Evolutionary conservation across 371 early-diverging fungal genomes (phyloP).

Genomic region (Phascolomyces articulosus): DNA sequence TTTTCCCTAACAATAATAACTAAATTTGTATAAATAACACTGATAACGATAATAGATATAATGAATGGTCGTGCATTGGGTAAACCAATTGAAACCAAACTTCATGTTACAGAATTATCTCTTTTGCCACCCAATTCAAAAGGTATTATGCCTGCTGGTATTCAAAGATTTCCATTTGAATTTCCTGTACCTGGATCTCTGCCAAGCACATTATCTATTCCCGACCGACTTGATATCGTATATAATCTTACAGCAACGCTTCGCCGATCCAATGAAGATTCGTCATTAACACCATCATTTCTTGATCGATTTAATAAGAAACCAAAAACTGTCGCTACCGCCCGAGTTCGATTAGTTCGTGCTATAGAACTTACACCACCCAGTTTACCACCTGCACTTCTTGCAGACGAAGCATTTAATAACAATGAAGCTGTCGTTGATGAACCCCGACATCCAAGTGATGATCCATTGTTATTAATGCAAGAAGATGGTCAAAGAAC

Average conservation of each 20-base stretch:
- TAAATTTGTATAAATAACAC: no score
- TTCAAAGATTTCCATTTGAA: slow-evolving; percentile 48
- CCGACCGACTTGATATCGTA: slow-evolving; percentile 35
- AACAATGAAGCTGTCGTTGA: background rate
- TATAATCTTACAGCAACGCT: slow-evolving; percentile 30
- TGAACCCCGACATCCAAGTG: background rate
- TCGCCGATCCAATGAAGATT: slow-evolving; percentile 7
- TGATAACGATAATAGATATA: slow-evolving; percentile 33
- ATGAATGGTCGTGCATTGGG: slow-evolving; percentile 22
- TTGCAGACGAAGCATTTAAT: background rate
- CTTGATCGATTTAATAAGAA: slow-evolving; percentile 15
- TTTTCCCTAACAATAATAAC: background rate
- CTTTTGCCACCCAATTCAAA: slow-evolving; percentile 36
- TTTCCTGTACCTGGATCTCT: slow-evolving; percentile 41
- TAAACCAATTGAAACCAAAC: slow-evolving; percentile 31
- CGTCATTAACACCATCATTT: background rate
- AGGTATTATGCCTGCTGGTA: slow-evolving; percentile 42
- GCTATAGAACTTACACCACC: slow-evolving; percentile 12
- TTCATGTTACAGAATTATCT: slow-evolving; percentile 38
- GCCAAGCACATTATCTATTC: slow-evolving; percentile 30
- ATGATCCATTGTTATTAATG: background rate
- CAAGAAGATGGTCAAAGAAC: background rate
- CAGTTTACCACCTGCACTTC: background rate
- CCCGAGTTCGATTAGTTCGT: slow-evolving; percentile 3
- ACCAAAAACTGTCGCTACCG: slow-evolving; percentile 9